Evolutionary conservation across 2,329 filamentous ascomycete species (phyloP).

Genomic region (Myotisia sp.): DNA sequence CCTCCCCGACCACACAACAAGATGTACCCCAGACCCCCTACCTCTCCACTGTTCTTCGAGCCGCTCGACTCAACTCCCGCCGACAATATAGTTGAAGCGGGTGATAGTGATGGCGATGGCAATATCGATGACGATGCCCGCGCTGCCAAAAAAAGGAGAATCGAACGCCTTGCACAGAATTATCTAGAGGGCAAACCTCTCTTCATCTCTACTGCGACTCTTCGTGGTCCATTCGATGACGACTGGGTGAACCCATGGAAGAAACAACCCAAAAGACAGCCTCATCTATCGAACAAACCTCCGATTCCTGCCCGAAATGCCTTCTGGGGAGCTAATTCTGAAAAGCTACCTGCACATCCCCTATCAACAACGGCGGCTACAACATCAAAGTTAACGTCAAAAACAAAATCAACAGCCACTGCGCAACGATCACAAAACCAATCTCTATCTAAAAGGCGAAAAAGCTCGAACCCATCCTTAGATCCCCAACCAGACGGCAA

Average conservation of each 20-base stretch:
- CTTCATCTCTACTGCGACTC: slow-evolving; percentile 33
- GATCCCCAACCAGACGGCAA: no score
- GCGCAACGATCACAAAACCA: no score
- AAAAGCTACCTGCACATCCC: no score
- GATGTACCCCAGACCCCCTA: neutral
- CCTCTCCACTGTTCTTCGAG: slow-evolving; percentile 24
- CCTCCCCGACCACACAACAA: neutral
- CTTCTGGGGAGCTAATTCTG: no score
- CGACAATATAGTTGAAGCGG: slow-evolving; percentile 14
- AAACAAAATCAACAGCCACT: no score
- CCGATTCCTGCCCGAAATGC: no score
- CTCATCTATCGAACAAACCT: neutral
- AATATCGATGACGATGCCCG: slow-evolving; percentile 22
- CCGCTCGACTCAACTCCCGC: slow-evolving; percentile 16
- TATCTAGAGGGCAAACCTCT: slow-evolving; percentile 31
- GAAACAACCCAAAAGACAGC: neutral
- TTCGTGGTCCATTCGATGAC: slow-evolving; percentile 32
- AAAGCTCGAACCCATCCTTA: no score
- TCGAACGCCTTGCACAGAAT: slow-evolving; percentile 28
- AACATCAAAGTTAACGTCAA: no score
- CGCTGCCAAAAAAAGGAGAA: slow-evolving; percentile 27
- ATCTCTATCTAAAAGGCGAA: no score
- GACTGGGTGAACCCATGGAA: slow-evolving; percentile 36
- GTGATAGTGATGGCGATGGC: slow-evolving; percentile 26
- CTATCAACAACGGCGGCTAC: no score